Evolutionary conservation across 345 rosid genomes (phyloP).

Genomic region (Lumnitzera racemosa): DNA sequence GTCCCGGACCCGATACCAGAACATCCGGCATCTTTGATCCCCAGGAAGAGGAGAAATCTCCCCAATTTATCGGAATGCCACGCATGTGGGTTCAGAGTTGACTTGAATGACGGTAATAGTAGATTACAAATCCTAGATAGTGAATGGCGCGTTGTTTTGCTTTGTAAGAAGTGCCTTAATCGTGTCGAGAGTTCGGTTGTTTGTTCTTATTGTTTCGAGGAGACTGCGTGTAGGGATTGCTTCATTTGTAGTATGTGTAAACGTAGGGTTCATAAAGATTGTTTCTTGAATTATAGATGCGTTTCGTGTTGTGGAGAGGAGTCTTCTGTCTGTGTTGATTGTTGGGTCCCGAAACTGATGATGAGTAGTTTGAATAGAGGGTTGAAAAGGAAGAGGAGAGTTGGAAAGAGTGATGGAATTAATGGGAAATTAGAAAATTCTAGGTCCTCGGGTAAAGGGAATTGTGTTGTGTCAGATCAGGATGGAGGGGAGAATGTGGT

Average conservation of each 20-base stretch:
- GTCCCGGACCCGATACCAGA: not conserved
- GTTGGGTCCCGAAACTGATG: conserved; percentile 50
- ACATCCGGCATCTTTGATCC: not conserved
- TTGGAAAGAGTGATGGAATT: not conserved
- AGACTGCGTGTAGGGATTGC: conserved; percentile 10
- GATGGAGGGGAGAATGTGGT: conserved; percentile 14
- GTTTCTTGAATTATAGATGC: conserved; percentile 22
- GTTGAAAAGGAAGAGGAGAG: conserved; percentile 8
- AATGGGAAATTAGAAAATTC: conserved; percentile 5
- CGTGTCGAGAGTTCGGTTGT: conserved; percentile 28
- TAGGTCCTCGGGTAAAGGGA: conserved; percentile 11
- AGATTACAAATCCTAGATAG: conserved; percentile 39
- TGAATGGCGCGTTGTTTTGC: conserved; percentile 48
- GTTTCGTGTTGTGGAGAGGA: conserved; percentile 17
- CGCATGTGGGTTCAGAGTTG: conserved; percentile 42
- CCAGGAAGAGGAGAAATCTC: conserved; percentile 41
- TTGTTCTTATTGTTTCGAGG: conserved; percentile 50
- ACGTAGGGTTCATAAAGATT: conserved; percentile 28
- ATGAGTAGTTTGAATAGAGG: conserved; percentile 8
- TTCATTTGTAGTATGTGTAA: conserved; percentile 27
- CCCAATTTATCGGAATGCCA: conserved; percentile 55
- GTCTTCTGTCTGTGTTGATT: conserved; percentile 44
- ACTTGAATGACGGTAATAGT: conserved; percentile 23
- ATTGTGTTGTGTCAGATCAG: conserved; percentile 1
- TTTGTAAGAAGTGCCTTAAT: conserved; percentile 30